Base-by-base conservation (phyloP, 2,329 filamentous ascomycete genomes). In the Arthrobotrys musiformis region DNA sequence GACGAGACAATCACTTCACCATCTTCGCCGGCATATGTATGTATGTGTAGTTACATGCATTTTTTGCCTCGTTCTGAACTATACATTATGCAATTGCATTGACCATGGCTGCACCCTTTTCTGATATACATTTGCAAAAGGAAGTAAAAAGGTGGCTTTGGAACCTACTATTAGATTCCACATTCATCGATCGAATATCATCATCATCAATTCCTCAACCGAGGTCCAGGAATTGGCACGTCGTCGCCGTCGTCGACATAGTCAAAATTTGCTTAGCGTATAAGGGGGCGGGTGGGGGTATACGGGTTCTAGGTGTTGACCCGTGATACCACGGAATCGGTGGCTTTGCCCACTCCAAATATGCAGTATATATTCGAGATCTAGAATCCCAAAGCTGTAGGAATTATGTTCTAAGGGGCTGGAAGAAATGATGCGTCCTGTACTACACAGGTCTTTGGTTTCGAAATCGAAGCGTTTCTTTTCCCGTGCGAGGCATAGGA, bases 321-420 rank as follows among this genome's bases (percentile, higher is more conserved):
- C 50, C 50, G 28, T 56, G 50, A 56, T 35, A 33, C 50, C 28
- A 35, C 50, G 50, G 50, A 22, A 56, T 56, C 28, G 50, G 35
- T 13, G 28, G 35, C 50, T 56, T 56, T 28, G 50, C 50, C 50
- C 28, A 42, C 48, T 33, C 8, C 2, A 1, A 50, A 11, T 50
- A 30, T 28, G 9, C 3, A 48, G 13, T 48, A 19, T 19, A 37
- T 48, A 19, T 19, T 28, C 46, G 11, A 52, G 26, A 30, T 30
- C 48, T 30, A 30, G 48, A 52, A 52, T 42, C 4, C 37, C 13
- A 17, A 35, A 9, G 50, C 48, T 35, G 26, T 30, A 35, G 50
- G 50, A 56, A 19, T 35, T 33, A 52, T 28, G 48, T 2, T 24
- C 6, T 17, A 15, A 24, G 1, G 44, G 17, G 2, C 19, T 11